Base-by-base conservation (phyloP, 768 basidiomycete species). In the Boletus vermiculosoides region DNA sequence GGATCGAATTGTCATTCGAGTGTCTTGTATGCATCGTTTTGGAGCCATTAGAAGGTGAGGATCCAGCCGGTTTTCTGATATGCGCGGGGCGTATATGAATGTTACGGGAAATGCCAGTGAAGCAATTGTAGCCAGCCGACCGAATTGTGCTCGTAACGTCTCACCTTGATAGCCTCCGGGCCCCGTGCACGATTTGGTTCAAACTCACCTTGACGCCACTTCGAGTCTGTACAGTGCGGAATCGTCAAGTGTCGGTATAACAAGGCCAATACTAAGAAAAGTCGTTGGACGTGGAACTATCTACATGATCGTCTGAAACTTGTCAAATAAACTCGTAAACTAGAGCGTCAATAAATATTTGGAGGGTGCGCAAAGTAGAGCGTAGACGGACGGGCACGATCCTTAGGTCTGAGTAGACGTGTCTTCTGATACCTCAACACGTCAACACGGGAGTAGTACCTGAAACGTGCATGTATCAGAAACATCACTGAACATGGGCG, bases 281-380 rank as follows among this genome's bases (percentile, higher is more conserved):
- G 16, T 39, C 0, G 37, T 2, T 39, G 16, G 18, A 18, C 37
- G 16, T 39, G 37, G 15, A 16, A 39, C 37, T 39, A 44, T 52
- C 8, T 44, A 52, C 50, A 42, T 44, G 74, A 53, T 75, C 74
- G 12, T 54, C 28, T n/a, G 20, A 28, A 28, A 31, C 7, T 11
- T 12, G 39, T 42, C 12, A 30, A 8, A 8, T 45, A 36, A n/a
- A 36, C 39, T 18, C 18, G 37, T 18, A 39, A 39, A 16, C 16
- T 16, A 39, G 9, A 1, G 0, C 37, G 9, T 16, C 37, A 15
- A 6, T 7, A 18, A 39, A 39, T 39, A 16, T 9, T 16, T 18
- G 36, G 37, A 37, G 36, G 37, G 18, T 3, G 37, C 18, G 8
- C 18, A 18, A 39, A 18, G 15, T 39, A 39, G 18, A 7, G 18